Evolutionary conservation across 768 basidiomycete genomes (phyloP), one percentile per base, ranked within the genome.

Genomic region (Russula abietina): DNA sequence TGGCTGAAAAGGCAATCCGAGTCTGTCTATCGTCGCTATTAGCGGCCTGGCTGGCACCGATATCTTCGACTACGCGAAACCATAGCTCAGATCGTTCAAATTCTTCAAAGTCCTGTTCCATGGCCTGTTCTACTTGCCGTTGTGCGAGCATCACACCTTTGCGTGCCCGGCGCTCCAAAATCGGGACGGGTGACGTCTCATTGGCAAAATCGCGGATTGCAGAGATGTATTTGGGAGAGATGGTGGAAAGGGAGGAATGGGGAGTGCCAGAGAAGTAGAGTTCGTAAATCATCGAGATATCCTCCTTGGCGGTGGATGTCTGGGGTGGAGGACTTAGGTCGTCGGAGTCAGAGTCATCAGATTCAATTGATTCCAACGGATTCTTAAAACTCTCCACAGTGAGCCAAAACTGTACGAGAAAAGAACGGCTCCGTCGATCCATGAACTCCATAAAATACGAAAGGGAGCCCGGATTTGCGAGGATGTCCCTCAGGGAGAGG

Each of bases 381-480:
- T 96, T 93, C 76, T 98, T 98, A 81, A 98, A 96, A 61, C 92
- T 93, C 75, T 99, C 94, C 2, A 98, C 91, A 0, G 93, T 93
- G 1, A 98, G 78, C 96, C 96, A 98, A 75, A 98, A 99, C 66
- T 98, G 96, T 3, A 97, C 92, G 11, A 93, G 83, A 14, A 91
- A 70, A 14, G 94, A 90, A 33, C 89, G 84, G 63, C 85, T 81
- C 9, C 89, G 83, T 16, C 97, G 83, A 68, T 98, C 97, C 92
- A 98, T 95, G 69, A 92, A 97, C 76, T 99, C 97, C 87, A 98
- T 94, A 76, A 96, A 91, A 72, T 97, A 96, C 2, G 91, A 93
- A 2, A 98, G 81, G 0, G 93, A 93, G 41, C 86, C 88, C 0
- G 96, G 95, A 68, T 93, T 94, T 26, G 86, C 78, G 3, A 99